Base-by-base conservation (phyloP, 23 red algal genomes). In the Gracilaria gracilis region DNA sequence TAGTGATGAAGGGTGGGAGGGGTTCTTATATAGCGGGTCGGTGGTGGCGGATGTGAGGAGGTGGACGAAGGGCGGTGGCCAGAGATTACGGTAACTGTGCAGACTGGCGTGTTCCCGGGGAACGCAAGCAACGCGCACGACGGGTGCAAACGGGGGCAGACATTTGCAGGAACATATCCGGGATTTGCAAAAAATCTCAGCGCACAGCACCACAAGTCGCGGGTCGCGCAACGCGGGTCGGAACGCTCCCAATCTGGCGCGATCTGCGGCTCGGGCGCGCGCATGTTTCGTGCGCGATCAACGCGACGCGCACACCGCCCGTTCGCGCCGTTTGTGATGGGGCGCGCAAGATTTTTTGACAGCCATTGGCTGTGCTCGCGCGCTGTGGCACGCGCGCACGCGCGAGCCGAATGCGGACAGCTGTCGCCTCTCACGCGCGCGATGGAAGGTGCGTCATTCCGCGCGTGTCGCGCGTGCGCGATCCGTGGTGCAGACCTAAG, bases 41-140 rank as follows among this genome's bases (percentile, higher is more conserved):
- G 50, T 64, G 79, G 79, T 38, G 55, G 54, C 59, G 79, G 79
- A 82, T 66, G 79, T 57, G 79, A 36, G 54, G 29, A 28, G 54
- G 55, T 2, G 55, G 59, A 7, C n/a, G 27, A 15, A 15, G 79
- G 54, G 59, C 23, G 79, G 1, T 5, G 59, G 79, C 16, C n/a
- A 47, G 59, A 19, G 44, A 25, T 54, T 53, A 15, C 75, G 75
- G 75, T 53, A 57, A 24, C 39, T 51, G 75, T 19, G 9, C 75
- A 9, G 75, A 5, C 9, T 6, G 44, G 13, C 0, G 13, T 0
- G 20, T 9, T 21, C 8, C 9, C 48, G n/a, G n/a, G n/a, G n/a
- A n/a, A n/a, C 47, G 53, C 75, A 58, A 9, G 3, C 29, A 25
- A 79, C n/a, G 39, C 75, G 47, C 48, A 57, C 47, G 27, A 54